Conservation (phyloP, 2,329 filamentous ascomycete species). For the Graphilbum sp. region DNA sequence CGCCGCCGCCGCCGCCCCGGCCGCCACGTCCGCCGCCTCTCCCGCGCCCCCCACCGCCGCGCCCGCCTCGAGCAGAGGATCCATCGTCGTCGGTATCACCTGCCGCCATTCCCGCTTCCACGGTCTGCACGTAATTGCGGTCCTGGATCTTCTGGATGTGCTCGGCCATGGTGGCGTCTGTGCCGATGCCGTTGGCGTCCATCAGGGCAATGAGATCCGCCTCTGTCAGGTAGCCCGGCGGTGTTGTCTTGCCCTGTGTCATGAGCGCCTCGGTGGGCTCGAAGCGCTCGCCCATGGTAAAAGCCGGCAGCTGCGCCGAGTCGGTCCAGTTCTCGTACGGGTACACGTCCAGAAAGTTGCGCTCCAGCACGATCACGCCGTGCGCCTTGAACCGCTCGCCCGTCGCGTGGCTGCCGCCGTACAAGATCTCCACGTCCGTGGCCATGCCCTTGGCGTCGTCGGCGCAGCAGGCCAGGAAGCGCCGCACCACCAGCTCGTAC, state of each 20-base stretch:
- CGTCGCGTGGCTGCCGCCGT: no score
- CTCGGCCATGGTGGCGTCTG: constrained; percentile 97
- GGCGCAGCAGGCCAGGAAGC: constrained; percentile 90
- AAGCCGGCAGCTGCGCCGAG: constrained; percentile 65
- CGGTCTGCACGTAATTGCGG: constrained; percentile 64
- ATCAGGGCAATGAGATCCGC: constrained; percentile 91
- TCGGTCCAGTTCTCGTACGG: constrained; percentile 94
- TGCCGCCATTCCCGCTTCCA: constrained; percentile 16
- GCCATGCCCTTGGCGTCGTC: constrained; percentile 79
- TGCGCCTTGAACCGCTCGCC: constrained; percentile 65
- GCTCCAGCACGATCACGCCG: constrained; percentile 69
- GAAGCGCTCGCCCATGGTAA: constrained; percentile 64
- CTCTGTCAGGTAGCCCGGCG: constrained; percentile 81
- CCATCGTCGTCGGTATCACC: constrained; percentile 16
- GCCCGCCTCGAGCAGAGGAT: constrained; percentile 24
- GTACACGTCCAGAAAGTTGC: constrained; percentile 92
- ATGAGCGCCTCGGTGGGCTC: constrained; percentile 80
- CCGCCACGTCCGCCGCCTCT: constrained; percentile 27
- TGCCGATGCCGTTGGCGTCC: constrained; percentile 97
- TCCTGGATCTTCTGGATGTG: constrained; percentile 94
- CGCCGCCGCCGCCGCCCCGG: constrained; percentile 21
- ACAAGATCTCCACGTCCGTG: constrained; percentile 71
- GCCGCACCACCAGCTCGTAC: constrained; percentile 82
- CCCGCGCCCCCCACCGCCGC: constrained; percentile 34
- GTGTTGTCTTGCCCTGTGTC: constrained; percentile 73